A percentile compares a stretch with the other conserved stretches of the same genome.
Evolutionary conservation across 139 green algal genomes (phyloP).

Genomic region (Tetradesmus lagerheimii): DNA sequence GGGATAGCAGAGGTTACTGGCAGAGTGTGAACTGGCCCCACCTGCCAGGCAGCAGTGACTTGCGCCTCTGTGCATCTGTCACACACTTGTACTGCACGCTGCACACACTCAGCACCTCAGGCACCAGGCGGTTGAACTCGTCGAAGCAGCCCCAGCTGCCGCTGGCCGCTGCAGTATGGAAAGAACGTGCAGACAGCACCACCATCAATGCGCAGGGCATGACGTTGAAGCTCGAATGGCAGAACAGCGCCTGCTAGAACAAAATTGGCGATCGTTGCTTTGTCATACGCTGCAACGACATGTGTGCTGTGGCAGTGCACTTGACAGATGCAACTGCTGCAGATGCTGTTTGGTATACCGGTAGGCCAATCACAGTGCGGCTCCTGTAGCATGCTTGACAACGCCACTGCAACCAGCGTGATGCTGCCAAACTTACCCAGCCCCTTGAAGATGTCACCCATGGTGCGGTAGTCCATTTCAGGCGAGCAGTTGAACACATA

Average conservation of each 20-base stretch:
- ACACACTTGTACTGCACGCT: conserved; percentile 91
- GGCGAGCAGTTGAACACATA: conserved; percentile 93
- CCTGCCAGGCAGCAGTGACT: conserved; percentile 85
- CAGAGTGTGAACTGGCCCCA: background rate
- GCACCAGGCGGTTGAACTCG: conserved; percentile 80
- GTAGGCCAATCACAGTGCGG: too few species aligned
- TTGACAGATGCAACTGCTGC: too few species aligned
- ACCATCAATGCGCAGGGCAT: background rate
- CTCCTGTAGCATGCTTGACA: too few species aligned
- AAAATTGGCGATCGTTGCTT: too few species aligned
- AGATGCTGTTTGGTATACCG: too few species aligned
- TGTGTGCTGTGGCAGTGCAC: too few species aligned
- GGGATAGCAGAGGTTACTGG: background rate
- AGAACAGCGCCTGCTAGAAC: too few species aligned
- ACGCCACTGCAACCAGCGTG: too few species aligned
- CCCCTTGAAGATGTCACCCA: conserved; percentile 92
- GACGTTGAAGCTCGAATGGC: too few species aligned
- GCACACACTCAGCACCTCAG: conserved; percentile 84
- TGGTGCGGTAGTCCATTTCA: conserved; percentile 89
- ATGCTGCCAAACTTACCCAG: conserved; percentile 1
- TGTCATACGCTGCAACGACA: too few species aligned
- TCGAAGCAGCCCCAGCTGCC: conserved; percentile 91
- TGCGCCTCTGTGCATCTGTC: conserved; percentile 86
- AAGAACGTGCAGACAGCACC: background rate
- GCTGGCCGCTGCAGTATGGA: conserved; percentile 58